phyloP scores from a whole-genome alignment of 371 early-diverging fungal species.

The Mortierella sp. region DNA sequence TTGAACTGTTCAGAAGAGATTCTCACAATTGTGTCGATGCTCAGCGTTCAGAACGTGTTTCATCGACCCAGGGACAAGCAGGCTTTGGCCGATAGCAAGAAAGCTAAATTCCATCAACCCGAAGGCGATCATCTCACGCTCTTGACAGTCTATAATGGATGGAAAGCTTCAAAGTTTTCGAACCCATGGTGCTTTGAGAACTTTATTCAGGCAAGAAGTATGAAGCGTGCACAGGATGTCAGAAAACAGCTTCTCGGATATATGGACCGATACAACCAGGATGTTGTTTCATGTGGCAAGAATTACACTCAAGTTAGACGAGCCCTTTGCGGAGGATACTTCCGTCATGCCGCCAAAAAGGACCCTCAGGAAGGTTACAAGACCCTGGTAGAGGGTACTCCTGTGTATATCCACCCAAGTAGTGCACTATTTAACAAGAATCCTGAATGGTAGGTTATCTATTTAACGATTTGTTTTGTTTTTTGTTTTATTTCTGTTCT shows the following conservation, averaged over 20 bases:
- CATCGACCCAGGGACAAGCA: conserved; percentile 98
- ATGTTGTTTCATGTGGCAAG: conserved; percentile 93
- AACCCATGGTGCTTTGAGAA: conserved; percentile 98
- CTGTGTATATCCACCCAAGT: conserved; percentile 96
- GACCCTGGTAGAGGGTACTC: conserved; percentile 95
- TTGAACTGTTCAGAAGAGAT: conserved; percentile 96
- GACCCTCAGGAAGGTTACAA: conserved; percentile 98
- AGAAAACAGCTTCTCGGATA: conserved; percentile 96
- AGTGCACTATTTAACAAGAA: conserved; percentile 95
- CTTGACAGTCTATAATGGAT: conserved; percentile 95
- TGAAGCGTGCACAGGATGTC: conserved; percentile 93
- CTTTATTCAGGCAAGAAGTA: conserved; percentile 90
- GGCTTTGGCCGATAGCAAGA: conserved; percentile 92
- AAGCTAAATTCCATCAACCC: conserved; percentile 97
- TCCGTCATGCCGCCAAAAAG: conserved; percentile 96
- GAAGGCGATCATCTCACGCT: conserved; percentile 98
- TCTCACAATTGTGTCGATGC: conserved; percentile 96
- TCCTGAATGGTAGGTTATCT: conserved; percentile 86
- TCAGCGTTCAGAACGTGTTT: conserved; percentile 93
- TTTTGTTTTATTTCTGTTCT: background rate
- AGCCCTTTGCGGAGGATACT: conserved; percentile 94
- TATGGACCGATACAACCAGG: conserved; percentile 96
- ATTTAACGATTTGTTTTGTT: background rate
- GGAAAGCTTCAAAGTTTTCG: conserved; percentile 89
- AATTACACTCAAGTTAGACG: conserved; percentile 91